Conservation (phyloP, 805 yeast species). For the Zygoascus bituminiphila region DNA sequence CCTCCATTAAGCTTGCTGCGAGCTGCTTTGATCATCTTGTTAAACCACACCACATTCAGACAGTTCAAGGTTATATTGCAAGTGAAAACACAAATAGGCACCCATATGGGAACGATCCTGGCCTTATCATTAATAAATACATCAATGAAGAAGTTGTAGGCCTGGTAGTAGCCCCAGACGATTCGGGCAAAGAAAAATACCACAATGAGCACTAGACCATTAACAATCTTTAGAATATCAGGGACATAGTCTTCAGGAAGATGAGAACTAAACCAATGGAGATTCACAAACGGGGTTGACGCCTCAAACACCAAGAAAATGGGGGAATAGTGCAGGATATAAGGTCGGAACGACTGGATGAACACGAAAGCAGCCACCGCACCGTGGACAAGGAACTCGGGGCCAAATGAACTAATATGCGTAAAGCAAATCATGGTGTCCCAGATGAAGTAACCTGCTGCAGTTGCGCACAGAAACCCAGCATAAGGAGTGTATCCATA, state of each 20-base stretch:
- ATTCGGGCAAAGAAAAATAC: constrained; percentile 75
- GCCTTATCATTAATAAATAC: constrained; percentile 28
- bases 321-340: constrained; percentile 73
- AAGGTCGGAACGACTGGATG: constrained; percentile 54
- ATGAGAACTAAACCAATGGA: constrained; percentile 83
- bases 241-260: constrained; percentile 63
- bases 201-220: constrained; percentile 61
- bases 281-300: constrained; percentile 89
- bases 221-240: constrained; percentile 43
- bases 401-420: constrained; percentile 63
- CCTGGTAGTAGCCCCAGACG: constrained; percentile 79
- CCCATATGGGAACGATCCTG: constrained; percentile 36
- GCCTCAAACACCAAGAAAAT: constrained; percentile 78
- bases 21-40: constrained; percentile 62
- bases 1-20: neutral
- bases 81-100: constrained; percentile 43
- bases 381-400: constrained; percentile 78
- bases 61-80: constrained; percentile 56
- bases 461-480: constrained; percentile 62
- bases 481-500: constrained; percentile 69
- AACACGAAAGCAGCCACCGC: constrained; percentile 73
- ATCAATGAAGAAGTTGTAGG: constrained; percentile 41
- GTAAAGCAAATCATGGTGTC: constrained; percentile 63
- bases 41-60: constrained; percentile 80
- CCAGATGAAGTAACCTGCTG: constrained; percentile 89